Base-by-base conservation (phyloP, 352 stramenopile genomes). In the Phytopythium cucurbitacearum region DNA sequence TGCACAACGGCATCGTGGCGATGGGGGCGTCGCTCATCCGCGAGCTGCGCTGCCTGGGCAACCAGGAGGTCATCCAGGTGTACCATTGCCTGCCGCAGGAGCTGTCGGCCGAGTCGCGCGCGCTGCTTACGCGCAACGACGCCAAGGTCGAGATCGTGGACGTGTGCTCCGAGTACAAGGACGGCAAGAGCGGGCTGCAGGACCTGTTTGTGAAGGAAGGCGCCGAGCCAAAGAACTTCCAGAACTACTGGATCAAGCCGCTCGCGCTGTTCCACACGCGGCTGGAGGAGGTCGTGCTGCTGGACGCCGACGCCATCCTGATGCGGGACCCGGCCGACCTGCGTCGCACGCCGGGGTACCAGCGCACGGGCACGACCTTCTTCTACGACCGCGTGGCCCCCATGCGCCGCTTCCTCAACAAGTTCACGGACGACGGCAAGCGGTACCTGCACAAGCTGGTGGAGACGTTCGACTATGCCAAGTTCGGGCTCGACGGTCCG, bases 221-320 rank as follows among this genome's bases (percentile, higher is more conserved):
- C 5, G 45, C 70, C 11, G 56, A 57, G 2, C 62, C 63, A 1
- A 55, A 61, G n/a, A 65, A 51, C 12, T 85, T 88, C 56, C 56
- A 63, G 45, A 85, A 69, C 53, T 85, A 71, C 54, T 88, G 71
- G 67, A 59, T 85, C 60, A 85, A 89, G 49, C 77, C 77, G 5
- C 57, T 89, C 12, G 70, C 75, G 7, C 38, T 89, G 28, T 69
- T 74, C 40, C 64, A 88, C 53, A 86, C 72, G 3, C 57, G 71
- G 35, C 28, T 88, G 2, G 33, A 64, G 2, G 65, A 88, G 39
- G 61, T 75, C 8, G 71, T 88, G 7, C 52, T 86, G 12, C 40
- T 88, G 42, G 77, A 88, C 52, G 74, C 72, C 12, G 77, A 86
- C 51, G 77, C 68, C 9, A 63, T 88, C 16, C 35, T 83, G 8